These are phyloP conservation scores for Claviceps sp. DNA, from an alignment of 2,329 filamentous ascomycete species.

Conservation along the genomic window DNA sequence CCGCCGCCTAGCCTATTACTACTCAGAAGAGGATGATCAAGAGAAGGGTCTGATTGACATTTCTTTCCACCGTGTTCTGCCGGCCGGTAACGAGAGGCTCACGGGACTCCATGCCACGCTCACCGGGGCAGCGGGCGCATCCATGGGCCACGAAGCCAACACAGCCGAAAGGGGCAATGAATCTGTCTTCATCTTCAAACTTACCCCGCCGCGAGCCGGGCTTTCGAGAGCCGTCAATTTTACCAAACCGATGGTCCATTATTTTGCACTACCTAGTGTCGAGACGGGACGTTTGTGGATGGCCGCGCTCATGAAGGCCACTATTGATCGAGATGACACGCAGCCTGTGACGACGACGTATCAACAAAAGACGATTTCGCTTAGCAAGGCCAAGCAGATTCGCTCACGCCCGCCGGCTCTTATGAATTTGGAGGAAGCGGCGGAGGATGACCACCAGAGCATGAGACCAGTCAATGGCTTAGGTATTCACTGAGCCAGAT, in stretches of 20 bases:
- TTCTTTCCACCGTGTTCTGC: conserved; percentile 90
- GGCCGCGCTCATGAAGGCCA: conserved; percentile 97
- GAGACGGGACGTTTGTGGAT: conserved; percentile 90
- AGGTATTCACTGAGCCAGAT: conserved; percentile 30
- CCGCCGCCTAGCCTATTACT: conserved; percentile 86
- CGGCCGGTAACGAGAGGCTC: conserved; percentile 80
- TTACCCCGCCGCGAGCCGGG: conserved; percentile 78
- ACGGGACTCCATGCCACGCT: conserved; percentile 85
- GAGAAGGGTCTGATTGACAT: conserved; percentile 97
- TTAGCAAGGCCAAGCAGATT: conserved; percentile 77
- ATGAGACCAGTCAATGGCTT: conserved; percentile 22
- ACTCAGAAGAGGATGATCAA: conserved; percentile 80
- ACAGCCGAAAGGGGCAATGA: conserved; percentile 39
- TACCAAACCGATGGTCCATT: conserved; percentile 93
- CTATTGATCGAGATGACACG: conserved; percentile 80
- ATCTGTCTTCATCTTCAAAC: conserved; percentile 93
- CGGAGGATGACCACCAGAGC: conserved; percentile 15
- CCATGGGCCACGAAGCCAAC: conserved; percentile 28
- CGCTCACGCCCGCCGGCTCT: conserved; percentile 80
- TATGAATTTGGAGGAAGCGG: conserved; percentile 49
- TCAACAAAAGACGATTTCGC: conserved; percentile 90
- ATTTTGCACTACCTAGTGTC: conserved; percentile 88
- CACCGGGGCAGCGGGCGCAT: conserved; percentile 59
- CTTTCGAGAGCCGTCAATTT: conserved; percentile 88
- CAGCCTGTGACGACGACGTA: conserved; percentile 80